phyloP scores from a whole-genome alignment of 768 basidiomycete species.

The Favolaschia claudopus region DNA sequence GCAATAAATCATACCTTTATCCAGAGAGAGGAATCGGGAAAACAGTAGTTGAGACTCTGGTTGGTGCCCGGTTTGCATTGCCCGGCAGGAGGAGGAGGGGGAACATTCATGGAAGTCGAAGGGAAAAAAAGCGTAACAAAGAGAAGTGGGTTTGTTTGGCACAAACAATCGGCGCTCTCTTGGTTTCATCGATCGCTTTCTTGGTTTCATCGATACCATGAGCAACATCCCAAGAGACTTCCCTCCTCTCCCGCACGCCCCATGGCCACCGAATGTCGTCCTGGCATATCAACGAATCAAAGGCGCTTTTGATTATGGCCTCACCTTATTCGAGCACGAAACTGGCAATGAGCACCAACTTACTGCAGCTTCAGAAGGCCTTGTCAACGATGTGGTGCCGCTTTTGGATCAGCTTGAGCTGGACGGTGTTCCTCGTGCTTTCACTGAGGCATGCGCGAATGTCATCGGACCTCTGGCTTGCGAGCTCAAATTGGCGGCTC shows the following conservation, averaged over 20 bases:
- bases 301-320: conserved; percentile 12
- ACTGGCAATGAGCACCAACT: conserved; percentile 19
- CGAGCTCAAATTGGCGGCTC: background rate
- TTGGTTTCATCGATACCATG: too few relatives aligned
- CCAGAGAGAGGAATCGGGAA: background rate
- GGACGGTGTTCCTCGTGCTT: background rate
- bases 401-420: conserved; percentile 22
- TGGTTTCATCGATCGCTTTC: conserved; percentile 9
- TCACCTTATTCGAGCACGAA: conserved; percentile 10
- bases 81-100: background rate
- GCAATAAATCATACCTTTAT: background rate
- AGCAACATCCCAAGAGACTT: too few relatives aligned
- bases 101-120: too few relatives aligned
- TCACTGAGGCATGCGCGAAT: conserved; percentile 12
- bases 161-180: too few relatives aligned
- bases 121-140: too few relatives aligned
- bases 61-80: background rate
- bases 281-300: conserved; percentile 19
- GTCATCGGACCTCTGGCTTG: conserved; percentile 13
- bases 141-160: too few relatives aligned
- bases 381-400: conserved; percentile 9
- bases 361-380: conserved; percentile 25
- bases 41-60: background rate
- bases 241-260: conserved; percentile 1
- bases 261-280: conserved; percentile 19